Evolutionary conservation across 139 green algal species (phyloP), one percentile per base, ranked within the genome.

Genomic region (Coelastrella sp.): DNA sequence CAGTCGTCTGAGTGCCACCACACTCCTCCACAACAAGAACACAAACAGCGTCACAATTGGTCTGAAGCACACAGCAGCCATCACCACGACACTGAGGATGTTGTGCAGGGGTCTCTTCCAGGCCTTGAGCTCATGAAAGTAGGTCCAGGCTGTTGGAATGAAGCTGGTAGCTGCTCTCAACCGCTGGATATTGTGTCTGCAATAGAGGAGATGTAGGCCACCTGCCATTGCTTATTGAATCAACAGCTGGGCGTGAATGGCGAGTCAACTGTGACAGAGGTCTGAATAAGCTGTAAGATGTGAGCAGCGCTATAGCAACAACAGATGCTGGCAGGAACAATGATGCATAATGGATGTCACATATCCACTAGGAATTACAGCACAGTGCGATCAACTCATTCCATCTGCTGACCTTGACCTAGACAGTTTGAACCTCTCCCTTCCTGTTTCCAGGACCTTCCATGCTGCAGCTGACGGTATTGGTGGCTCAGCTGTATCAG

Each of bases 101-200:
- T 87, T 87, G 69, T 87, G 69, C 21, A 25, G 17, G 19, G 80
- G 80, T 32, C 78, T 38, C 27, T 32, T 37, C 82, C 82, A 87
- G 21, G 82, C 69, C 57, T 76, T 82, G 4, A 87, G 59, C 7
- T 81, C 69, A 5, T 41, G n/a, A 27, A 75, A 68, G 37, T 81
- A 87, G 40, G 19, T 30, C 50, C 53, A 72, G 3, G 43, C 15
- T 21, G 57, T 23, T 4, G 69, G 67, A 19, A 87, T 11, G 51
- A 59, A 87, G 69, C 25, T 68, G 57, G 41, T 72, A 6, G 82
- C 82, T 34, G 50, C 82, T 19, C 67, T 73, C n/a, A 87, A 35
- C 15, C 82, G 72, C 30, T 62, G 51, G 30, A 87, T 87, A 71
- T 87, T 87, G 71, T 87, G 57, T 53, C 82, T 82, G 38, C 37